Evolutionary conservation across 2,329 filamentous ascomycete species (phyloP).

Genomic region (Clarireedia homoeocarpa): DNA sequence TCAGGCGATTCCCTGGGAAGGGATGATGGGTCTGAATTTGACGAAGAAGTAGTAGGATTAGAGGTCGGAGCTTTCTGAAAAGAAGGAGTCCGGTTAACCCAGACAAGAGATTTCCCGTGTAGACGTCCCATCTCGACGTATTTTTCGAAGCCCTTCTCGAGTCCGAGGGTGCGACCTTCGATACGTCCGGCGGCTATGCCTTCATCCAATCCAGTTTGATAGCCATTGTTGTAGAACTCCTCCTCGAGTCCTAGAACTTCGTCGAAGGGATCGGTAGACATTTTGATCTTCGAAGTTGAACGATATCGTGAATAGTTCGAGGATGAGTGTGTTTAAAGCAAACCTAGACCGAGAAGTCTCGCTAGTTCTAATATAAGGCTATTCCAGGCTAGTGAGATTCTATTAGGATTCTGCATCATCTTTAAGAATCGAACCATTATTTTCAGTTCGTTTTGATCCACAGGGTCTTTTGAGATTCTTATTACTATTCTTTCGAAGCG

Average conservation of each 20-base stretch:
- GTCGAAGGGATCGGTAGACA: constrained; percentile 25
- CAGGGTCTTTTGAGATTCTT: neutral
- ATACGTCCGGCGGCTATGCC: constrained; percentile 70
- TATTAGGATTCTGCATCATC: too few relatives aligned
- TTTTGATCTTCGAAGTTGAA: constrained; percentile 9
- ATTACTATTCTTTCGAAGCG: neutral
- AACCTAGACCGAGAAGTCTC: neutral
- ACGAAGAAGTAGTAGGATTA: neutral
- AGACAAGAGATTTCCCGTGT: constrained; percentile 73
- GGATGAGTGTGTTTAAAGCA: too few relatives aligned
- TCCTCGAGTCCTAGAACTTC: constrained; percentile 52
- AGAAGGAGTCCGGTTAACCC: constrained; percentile 61
- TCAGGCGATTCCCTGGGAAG: neutral
- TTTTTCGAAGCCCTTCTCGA: constrained; percentile 91
- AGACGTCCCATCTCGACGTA: constrained; percentile 73
- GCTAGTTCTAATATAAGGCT: neutral
- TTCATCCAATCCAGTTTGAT: constrained; percentile 65
- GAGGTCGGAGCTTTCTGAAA: neutral
- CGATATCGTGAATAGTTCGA: neutral
- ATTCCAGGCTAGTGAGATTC: too few relatives aligned
- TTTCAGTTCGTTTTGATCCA: neutral
- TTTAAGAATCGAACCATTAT: neutral
- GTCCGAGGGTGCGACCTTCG: constrained; percentile 83
- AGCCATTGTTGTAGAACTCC: constrained; percentile 75
- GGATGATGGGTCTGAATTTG: neutral